Conservation (phyloP, 495 filamentous ascomycete species). For the Rostrohypoxylon terebratum region DNA sequence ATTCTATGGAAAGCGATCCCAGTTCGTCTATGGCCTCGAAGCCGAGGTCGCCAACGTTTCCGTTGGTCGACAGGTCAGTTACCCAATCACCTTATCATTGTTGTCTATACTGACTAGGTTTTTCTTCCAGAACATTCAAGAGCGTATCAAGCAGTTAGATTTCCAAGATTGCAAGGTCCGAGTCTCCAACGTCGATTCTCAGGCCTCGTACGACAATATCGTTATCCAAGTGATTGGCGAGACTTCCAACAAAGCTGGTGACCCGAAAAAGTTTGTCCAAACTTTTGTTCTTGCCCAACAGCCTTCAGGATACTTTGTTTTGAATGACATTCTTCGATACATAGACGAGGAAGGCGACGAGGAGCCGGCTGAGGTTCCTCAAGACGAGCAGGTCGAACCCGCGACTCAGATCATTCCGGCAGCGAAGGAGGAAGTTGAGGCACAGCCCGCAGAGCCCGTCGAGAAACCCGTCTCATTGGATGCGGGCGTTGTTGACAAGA, state of each 20-base stretch:
- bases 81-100: neutral
- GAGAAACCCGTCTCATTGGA: constrained; percentile 59
- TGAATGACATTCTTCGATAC: constrained; percentile 97
- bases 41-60: constrained; percentile 85
- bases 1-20: constrained; percentile 85
- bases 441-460: constrained; percentile 54
- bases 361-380: constrained; percentile 56
- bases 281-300: constrained; percentile 98
- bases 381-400: constrained; percentile 45
- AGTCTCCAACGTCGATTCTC: constrained; percentile 96
- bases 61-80: constrained; percentile 84
- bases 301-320: constrained; percentile 95
- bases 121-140: constrained; percentile 79
- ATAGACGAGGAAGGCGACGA: constrained; percentile 82
- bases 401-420: constrained; percentile 59
- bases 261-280: constrained; percentile 94
- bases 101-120: constrained; percentile 30
- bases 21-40: constrained; percentile 86
- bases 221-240: constrained; percentile 98
- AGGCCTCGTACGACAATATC: constrained; percentile 90
- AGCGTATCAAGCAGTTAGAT: constrained; percentile 89
- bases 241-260: constrained; percentile 90
- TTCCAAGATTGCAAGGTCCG: constrained; percentile 99
- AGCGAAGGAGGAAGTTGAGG: constrained; percentile 60
- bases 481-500: constrained; percentile 60